Conservation (phyloP, 1,284 basidiomycete genomes). For the Dichomitus squalens region DNA sequence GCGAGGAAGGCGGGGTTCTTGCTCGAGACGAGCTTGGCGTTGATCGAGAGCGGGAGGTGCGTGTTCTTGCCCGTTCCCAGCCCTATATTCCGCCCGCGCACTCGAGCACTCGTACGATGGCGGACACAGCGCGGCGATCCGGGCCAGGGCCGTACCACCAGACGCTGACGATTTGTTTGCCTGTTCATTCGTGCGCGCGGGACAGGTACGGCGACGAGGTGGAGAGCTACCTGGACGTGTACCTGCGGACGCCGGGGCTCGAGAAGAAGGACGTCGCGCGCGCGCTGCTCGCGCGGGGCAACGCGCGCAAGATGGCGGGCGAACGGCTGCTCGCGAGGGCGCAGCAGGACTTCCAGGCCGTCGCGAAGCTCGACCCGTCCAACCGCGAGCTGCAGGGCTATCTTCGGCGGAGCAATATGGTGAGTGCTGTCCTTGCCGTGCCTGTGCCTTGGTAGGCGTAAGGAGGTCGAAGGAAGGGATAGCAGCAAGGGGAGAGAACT, state of each 20-base stretch:
- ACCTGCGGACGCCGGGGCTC: slow-evolving; percentile 59
- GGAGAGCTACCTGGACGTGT: slow-evolving; percentile 66
- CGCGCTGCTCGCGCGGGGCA: slow-evolving; percentile 58
- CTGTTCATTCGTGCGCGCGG: not conserved
- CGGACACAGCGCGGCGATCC: not conserved
- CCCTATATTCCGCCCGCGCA: too few species aligned
- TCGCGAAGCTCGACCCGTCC: slow-evolving; percentile 57
- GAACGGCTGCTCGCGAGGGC: slow-evolving; percentile 56
- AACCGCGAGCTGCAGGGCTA: slow-evolving; percentile 55
- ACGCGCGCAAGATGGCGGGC: slow-evolving; percentile 55
- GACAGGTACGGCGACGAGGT: slow-evolving; percentile 65
- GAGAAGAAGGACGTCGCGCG: slow-evolving; percentile 50
- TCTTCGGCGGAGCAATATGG: slow-evolving; percentile 39
- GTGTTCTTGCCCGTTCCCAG: slow-evolving; percentile 16
- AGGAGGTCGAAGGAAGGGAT: not conserved
- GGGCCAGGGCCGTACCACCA: too few species aligned
- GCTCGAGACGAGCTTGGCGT: slow-evolving; percentile 56
- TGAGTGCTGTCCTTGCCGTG: slow-evolving; percentile 8
- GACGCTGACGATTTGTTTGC: too few species aligned
- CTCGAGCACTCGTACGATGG: not conserved
- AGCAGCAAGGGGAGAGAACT: not conserved
- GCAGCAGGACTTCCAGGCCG: slow-evolving; percentile 62
- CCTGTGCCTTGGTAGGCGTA: too few species aligned
- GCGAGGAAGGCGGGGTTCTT: slow-evolving; percentile 58
- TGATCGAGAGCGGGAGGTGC: slow-evolving; percentile 52